A percentile compares a stretch with the other conserved stretches of the same genome.
Conservation (phyloP, 1,284 basidiomycete genomes). For the Peniophora sp. region DNA sequence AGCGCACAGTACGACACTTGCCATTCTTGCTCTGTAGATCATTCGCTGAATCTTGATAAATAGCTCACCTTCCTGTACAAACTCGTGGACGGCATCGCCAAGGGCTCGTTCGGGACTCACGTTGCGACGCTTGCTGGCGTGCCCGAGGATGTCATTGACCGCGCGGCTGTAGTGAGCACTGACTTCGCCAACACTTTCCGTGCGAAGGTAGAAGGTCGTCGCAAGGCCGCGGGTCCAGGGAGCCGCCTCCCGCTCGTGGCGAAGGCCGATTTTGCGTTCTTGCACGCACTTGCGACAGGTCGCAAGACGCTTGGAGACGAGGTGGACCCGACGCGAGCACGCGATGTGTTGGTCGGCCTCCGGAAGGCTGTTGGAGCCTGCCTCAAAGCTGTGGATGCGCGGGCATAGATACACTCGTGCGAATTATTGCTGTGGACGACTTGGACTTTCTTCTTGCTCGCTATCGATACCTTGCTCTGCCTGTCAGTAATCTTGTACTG, state of each 20-base stretch:
- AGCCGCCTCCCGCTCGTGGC: constrained; percentile 65
- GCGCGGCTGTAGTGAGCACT: constrained; percentile 81
- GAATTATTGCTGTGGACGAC: no score
- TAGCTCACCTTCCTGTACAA: constrained; percentile 92
- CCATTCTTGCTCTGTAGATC: neutral
- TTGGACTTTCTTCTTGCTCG: no score
- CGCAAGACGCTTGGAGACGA: constrained; percentile 25
- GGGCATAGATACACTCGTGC: no score
- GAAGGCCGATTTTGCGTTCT: constrained; percentile 84
- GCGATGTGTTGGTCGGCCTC: no score
- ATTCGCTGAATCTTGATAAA: constrained; percentile 3
- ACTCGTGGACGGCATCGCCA: constrained; percentile 81
- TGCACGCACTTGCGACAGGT: constrained; percentile 52
- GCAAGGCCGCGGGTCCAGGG: constrained; percentile 36
- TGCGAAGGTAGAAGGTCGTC: constrained; percentile 59
- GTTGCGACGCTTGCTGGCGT: constrained; percentile 86
- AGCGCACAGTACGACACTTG: constrained; percentile 56
- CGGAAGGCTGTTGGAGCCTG: no score
- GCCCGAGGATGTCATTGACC: constrained; percentile 71
- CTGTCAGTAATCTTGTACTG: no score
- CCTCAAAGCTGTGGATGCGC: no score
- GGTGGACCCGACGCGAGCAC: no score
- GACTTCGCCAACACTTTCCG: constrained; percentile 86
- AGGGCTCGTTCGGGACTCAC: constrained; percentile 89
- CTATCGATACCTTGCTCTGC: no score